Base-by-base conservation (phyloP, 2,329 filamentous ascomycete genomes). In the Aureobasidium sp. region DNA sequence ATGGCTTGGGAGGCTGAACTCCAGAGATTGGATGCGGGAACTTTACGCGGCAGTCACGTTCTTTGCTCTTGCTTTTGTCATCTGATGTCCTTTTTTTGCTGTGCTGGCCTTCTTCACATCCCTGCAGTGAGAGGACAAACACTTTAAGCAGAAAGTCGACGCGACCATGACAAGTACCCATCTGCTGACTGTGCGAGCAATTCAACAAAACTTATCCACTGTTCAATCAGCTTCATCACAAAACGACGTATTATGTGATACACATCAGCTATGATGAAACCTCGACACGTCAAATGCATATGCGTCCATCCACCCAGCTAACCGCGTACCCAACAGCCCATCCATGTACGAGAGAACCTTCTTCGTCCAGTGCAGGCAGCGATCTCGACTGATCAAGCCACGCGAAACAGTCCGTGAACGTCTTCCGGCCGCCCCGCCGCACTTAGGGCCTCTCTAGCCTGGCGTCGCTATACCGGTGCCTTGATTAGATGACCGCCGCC, bases 21-120 rank as follows among this genome's bases (percentile, higher is more conserved):
- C 4, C 5, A 25, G 56, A 36, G 15, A 29, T 17, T 41, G 7
- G 20, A 29, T 41, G 22, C 11, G 37, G 44, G 57, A 60, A 58
- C 42, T 58, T 58, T 58, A 58, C 29, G 42, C 55, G 55, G 27
- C 53, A 45, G 53, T 60, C 57, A 60, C 45, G 57, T 60, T 60
- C n/a, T 51, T 49, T 60, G 57, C 34, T 60, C 31, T 59, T 25
- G 22, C 25, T 51, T 41, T 39, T 48, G 55, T 59, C 55, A 49
- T 49, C 57, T 49, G 34, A 41, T 51, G 57, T 20, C 3, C 1
- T 44, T 56, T 44, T 56, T 36, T 44, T 22, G 41, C 22, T 47
- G 36, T 49, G 44, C 34, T 42, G 57, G 41, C 15, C 42, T 14
- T 41, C 12, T 31, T 36, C 31, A 47, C 31, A 47, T 58, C 55